A percentile compares a stretch with the other conserved stretches of the same genome.
phyloP scores from a whole-genome alignment of 306 rosid genomes.

The Cyclanthera cordifolia region DNA sequence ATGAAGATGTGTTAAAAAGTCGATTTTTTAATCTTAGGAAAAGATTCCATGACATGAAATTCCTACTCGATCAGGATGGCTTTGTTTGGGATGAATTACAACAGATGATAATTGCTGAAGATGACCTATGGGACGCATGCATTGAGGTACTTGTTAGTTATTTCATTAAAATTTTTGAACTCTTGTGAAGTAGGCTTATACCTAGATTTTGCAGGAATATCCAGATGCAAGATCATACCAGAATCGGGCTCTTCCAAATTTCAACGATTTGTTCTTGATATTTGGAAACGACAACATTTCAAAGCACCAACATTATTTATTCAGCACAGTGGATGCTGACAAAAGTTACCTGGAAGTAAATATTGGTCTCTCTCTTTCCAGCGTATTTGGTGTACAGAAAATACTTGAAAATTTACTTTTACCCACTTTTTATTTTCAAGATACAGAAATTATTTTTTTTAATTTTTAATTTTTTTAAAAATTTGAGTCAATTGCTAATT shows the following conservation, averaged over 20 bases:
- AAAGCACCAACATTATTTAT: slow-evolving; percentile 15
- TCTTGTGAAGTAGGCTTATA: slow-evolving; percentile 16
- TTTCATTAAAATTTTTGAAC: slow-evolving; percentile 7
- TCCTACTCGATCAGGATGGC: slow-evolving; percentile 32
- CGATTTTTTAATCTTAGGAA: slow-evolving; percentile 33
- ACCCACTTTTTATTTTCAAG: neutral
- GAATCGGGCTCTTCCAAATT: slow-evolving; percentile 39
- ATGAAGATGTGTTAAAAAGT: slow-evolving; percentile 32
- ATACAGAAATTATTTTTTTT: neutral
- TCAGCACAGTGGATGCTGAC: slow-evolving; percentile 16
- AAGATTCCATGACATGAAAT: slow-evolving; percentile 37
- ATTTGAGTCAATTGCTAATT: neutral
- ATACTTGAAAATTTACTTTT: neutral
- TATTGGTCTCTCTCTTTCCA: slow-evolving; percentile 21
- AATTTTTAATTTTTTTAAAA: too few species aligned
- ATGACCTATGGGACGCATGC: slow-evolving; percentile 38
- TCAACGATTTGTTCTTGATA: slow-evolving; percentile 43
- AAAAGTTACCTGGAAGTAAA: slow-evolving; percentile 20
- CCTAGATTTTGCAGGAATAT: slow-evolving; percentile 31
- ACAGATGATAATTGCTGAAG: slow-evolving; percentile 39
- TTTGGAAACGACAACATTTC: slow-evolving; percentile 22
- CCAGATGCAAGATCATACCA: slow-evolving; percentile 27
- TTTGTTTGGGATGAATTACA: slow-evolving; percentile 48
- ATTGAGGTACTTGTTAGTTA: slow-evolving; percentile 25
- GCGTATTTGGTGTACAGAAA: neutral